Evolutionary conservation across 2,329 filamentous ascomycete species (phyloP).

Genomic region (Xylariaceae sp.): DNA sequence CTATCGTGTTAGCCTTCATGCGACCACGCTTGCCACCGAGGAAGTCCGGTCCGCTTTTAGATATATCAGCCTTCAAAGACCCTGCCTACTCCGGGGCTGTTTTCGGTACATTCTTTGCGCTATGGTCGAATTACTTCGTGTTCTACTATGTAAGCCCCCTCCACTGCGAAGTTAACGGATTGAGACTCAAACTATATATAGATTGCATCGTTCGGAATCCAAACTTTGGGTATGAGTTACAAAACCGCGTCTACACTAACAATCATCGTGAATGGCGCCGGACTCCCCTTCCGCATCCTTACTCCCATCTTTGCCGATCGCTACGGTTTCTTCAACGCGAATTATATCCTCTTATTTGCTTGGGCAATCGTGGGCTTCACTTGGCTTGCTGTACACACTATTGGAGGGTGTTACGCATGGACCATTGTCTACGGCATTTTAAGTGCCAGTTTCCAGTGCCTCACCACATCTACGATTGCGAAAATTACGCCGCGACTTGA

Average conservation of each 20-base stretch:
- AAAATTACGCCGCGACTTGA: slow-evolving; percentile 38
- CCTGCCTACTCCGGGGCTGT: slow-evolving; percentile 33
- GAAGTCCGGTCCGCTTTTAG: slow-evolving; percentile 29
- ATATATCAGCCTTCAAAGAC: slow-evolving; percentile 29
- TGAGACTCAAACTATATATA: slow-evolving; percentile 6
- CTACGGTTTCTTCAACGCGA: slow-evolving; percentile 35
- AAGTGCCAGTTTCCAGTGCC: slow-evolving; percentile 36
- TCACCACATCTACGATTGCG: slow-evolving; percentile 37
- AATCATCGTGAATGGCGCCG: slow-evolving; percentile 38
- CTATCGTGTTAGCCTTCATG: slow-evolving; percentile 53
- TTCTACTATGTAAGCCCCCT: slow-evolving; percentile 38
- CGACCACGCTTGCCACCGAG: slow-evolving; percentile 30
- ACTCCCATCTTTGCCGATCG: slow-evolving; percentile 35
- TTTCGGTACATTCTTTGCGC: slow-evolving; percentile 34
- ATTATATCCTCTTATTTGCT: slow-evolving; percentile 24
- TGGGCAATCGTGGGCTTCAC: slow-evolving; percentile 33
- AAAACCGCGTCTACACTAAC: slow-evolving; percentile 33
- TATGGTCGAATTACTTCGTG: slow-evolving; percentile 40
- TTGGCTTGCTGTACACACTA: slow-evolving; percentile 35
- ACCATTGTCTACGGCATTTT: slow-evolving; percentile 31
- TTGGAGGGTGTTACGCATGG: slow-evolving; percentile 35
- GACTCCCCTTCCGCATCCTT: slow-evolving; percentile 35
- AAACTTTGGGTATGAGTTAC: slow-evolving; percentile 34
- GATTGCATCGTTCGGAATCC: slow-evolving; percentile 33
- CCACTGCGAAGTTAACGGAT: neutral